These are phyloP conservation scores for Bipolaris bicolor DNA, from an alignment of 2,329 filamentous ascomycete genomes.

Conservation along the genomic window DNA sequence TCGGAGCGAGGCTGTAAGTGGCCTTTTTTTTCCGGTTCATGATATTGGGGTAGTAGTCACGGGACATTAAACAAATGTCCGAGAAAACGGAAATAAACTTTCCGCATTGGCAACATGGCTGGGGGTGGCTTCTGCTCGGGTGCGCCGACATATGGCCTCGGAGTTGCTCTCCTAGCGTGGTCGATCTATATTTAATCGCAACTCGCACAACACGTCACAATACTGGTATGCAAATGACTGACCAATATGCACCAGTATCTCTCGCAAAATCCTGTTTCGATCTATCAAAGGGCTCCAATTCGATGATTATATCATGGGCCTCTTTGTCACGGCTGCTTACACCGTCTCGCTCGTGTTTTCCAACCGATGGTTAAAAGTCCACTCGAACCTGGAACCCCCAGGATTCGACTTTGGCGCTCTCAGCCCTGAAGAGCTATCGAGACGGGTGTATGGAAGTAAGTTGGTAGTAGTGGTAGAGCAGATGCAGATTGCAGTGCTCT, in stretches of 20 bases:
- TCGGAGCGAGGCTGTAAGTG: constrained; percentile 52
- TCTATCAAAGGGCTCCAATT: constrained; percentile 57
- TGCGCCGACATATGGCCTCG: not conserved
- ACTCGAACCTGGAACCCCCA: constrained; percentile 54
- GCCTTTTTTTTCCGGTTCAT: not conserved
- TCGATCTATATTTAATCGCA: not conserved
- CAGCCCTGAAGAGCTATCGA: constrained; percentile 45
- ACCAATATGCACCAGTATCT: constrained; percentile 41
- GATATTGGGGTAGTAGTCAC: no score
- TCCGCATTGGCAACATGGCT: not conserved
- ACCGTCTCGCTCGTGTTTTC: constrained; percentile 58
- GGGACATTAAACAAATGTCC: not conserved
- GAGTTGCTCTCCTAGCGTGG: not conserved
- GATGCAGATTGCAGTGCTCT: constrained; percentile 58
- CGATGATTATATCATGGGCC: constrained; percentile 64
- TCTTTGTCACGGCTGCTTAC: constrained; percentile 57
- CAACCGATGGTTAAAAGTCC: constrained; percentile 51
- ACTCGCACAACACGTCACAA: not conserved
- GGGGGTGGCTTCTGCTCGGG: not conserved
- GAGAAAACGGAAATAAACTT: not conserved
- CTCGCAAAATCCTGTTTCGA: constrained; percentile 55
- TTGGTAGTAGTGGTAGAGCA: constrained; percentile 62
- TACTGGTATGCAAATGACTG: constrained; percentile 4
- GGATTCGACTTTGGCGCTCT: constrained; percentile 54
- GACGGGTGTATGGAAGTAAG: constrained; percentile 48